Evolutionary conservation across 2,329 filamentous ascomycete species (phyloP).

Genomic region (Chrysoporthe puriensis): DNA sequence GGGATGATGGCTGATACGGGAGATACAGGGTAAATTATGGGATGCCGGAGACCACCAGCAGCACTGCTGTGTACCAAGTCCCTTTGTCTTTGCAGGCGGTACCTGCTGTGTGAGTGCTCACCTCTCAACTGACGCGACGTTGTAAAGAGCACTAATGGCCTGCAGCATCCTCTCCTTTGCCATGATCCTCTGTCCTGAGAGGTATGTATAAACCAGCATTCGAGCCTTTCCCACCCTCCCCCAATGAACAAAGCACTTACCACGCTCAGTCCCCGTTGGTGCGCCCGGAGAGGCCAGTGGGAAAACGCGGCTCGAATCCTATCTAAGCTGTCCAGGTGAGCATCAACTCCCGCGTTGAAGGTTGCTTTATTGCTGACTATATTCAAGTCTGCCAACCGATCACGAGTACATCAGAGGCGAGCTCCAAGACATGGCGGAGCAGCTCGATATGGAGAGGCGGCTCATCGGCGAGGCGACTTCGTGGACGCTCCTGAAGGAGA

Average conservation of each 20-base stretch:
- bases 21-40: constrained; percentile 60
- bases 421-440: constrained; percentile 69
- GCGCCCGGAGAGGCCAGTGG: constrained; percentile 70
- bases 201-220: constrained; percentile 32
- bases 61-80: constrained; percentile 59
- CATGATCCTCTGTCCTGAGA: constrained; percentile 63
- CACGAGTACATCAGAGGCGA: constrained; percentile 64
- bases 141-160: constrained; percentile 8
- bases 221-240: background rate
- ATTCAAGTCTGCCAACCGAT: constrained; percentile 53
- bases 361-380: background rate
- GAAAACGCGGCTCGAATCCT: constrained; percentile 63
- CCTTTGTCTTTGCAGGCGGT: constrained; percentile 68
- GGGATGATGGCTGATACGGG: constrained; percentile 39
- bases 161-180: constrained; percentile 55
- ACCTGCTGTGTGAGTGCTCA: constrained; percentile 54
- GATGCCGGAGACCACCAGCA: constrained; percentile 48
- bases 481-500: constrained; percentile 65
- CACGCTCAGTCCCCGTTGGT: constrained; percentile 63
- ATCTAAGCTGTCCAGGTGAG: constrained; percentile 50
- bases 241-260: background rate
- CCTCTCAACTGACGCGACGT: too few relatives aligned
- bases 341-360: background rate
- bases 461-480: constrained; percentile 56
- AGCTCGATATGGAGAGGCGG: constrained; percentile 64